phyloP scores from a whole-genome alignment of 2,329 filamentous ascomycete genomes.

The Colletotrichum sp. region DNA sequence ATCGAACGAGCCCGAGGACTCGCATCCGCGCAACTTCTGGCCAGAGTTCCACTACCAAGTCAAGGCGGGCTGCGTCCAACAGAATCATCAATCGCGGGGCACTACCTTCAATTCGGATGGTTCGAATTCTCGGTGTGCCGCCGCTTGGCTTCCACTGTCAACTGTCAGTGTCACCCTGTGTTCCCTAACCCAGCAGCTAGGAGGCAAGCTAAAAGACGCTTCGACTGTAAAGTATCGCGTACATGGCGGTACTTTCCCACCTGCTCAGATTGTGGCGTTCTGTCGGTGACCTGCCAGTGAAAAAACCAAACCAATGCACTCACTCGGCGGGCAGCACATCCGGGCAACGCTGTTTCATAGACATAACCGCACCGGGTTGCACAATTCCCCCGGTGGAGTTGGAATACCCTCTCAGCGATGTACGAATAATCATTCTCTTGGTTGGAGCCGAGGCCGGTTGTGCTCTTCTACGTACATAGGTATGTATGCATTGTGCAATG shows the following conservation, averaged over 20 bases:
- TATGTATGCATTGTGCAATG: background rate
- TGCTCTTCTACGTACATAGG: background rate
- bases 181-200: constrained; percentile 1
- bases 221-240: background rate
- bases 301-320: background rate
- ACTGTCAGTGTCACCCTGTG: background rate
- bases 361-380: background rate
- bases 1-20: background rate
- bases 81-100: background rate
- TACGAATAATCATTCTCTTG: background rate
- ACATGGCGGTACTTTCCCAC: background rate
- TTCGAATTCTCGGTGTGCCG: background rate
- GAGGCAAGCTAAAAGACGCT: background rate
- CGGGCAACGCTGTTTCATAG: background rate
- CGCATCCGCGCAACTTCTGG: background rate
- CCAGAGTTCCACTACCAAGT: background rate
- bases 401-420: background rate
- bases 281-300: background rate
- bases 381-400: background rate
- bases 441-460: background rate
- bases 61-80: background rate
- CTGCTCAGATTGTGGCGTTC: background rate
- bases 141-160: background rate
- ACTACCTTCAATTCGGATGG: background rate
- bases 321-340: background rate